Evolutionary conservation across 306 rosid species (phyloP).

Genomic region (Sicyos edulis): DNA sequence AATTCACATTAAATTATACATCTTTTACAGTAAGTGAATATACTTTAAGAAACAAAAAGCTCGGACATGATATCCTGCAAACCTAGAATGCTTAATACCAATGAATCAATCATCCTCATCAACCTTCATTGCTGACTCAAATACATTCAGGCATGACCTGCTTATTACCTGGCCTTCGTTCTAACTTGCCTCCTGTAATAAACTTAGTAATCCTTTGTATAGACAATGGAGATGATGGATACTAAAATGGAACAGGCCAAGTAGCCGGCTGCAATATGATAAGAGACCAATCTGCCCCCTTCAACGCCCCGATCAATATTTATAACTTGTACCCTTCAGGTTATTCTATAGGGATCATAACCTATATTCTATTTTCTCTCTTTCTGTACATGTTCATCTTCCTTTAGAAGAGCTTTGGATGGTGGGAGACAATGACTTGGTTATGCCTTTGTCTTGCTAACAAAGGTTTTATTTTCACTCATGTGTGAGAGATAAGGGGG

Average conservation of each 20-base stretch:
- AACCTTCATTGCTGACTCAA: background rate
- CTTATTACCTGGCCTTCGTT: background rate
- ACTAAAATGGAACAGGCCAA: background rate
- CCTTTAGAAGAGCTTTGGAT: background rate
- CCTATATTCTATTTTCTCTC: background rate
- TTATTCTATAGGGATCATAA: background rate
- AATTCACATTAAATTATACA: slow-evolving; percentile 9
- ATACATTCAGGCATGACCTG: background rate
- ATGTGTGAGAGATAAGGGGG: background rate
- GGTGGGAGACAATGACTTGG: background rate
- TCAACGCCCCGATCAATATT: background rate
- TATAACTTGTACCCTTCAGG: background rate
- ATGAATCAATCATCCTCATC: background rate
- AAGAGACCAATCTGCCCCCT: background rate
- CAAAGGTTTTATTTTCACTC: background rate
- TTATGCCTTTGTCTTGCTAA: background rate
- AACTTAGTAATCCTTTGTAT: background rate
- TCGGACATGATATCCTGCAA: background rate
- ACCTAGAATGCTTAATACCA: background rate
- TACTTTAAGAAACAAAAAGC: background rate
- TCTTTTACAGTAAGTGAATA: background rate
- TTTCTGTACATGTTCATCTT: background rate
- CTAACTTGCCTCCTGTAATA: background rate
- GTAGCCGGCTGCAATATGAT: background rate
- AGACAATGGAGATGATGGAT: background rate